Conservation (phyloP, 139 green algal genomes). For the Eudorina sp. region DNA sequence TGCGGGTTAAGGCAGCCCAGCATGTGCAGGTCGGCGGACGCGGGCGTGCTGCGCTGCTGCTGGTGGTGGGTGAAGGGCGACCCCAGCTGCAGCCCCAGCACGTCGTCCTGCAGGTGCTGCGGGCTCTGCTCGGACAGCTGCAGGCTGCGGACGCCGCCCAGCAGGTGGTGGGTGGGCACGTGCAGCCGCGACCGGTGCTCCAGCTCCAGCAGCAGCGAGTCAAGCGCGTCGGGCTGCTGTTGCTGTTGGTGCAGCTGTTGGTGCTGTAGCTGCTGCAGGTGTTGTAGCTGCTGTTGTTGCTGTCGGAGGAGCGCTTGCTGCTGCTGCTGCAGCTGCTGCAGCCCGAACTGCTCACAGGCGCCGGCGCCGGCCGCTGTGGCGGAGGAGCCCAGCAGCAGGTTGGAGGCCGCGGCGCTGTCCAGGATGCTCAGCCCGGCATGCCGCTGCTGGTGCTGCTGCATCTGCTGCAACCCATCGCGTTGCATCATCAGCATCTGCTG, state of each 20-base stretch:
- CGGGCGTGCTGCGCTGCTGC: not conserved
- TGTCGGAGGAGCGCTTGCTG: not conserved
- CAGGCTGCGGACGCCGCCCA: not conserved
- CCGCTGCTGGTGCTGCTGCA: not conserved
- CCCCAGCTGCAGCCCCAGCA: not conserved
- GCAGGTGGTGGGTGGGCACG: not conserved
- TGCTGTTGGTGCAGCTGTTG: not conserved
- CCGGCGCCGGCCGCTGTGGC: no score
- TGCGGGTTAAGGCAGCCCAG: no score
- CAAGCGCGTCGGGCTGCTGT: not conserved
- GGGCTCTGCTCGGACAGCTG: not conserved
- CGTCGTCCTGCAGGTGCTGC: not conserved
- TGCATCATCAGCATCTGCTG: not conserved
- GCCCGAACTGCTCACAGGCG: no score
- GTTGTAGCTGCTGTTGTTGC: not conserved
- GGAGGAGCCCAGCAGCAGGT: no score
- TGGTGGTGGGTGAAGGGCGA: not conserved
- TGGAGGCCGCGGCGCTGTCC: no score
- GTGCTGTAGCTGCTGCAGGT: not conserved
- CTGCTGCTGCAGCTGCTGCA: not conserved
- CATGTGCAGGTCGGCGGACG: not conserved
- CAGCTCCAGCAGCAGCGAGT: conserved; percentile 7
- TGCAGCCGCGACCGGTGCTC: not conserved
- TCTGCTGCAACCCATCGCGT: not conserved
- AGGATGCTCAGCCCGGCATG: not conserved